These are phyloP conservation scores for Ceratonia siliqua DNA, from an alignment of 306 rosid species.

Conservation along the genomic window DNA sequence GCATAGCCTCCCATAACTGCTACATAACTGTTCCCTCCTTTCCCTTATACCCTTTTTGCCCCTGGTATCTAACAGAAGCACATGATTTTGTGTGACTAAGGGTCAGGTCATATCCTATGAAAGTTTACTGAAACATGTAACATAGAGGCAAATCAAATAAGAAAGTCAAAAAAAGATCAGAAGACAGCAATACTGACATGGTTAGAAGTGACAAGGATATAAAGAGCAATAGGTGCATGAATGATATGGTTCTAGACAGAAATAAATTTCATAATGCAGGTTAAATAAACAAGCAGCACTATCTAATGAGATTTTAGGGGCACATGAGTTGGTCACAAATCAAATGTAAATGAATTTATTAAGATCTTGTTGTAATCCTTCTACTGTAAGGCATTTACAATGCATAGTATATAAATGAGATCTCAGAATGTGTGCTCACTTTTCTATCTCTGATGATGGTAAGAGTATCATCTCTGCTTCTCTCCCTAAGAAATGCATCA, in stretches of 20 bases:
- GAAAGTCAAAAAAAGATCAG: neutral
- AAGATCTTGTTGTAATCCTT: neutral
- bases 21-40: too few species aligned
- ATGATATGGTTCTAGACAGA: neutral
- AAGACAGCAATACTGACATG: neutral
- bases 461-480: slow-evolving; percentile 55
- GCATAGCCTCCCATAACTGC: too few species aligned
- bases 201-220: neutral
- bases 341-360: neutral
- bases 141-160: neutral
- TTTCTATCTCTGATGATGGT: slow-evolving; percentile 57
- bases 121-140: slow-evolving; percentile 11
- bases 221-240: neutral
- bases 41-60: too few species aligned
- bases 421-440: slow-evolving; percentile 50
- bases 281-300: slow-evolving; percentile 17
- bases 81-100: neutral
- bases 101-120: neutral
- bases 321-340: neutral
- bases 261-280: neutral
- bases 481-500: slow-evolving; percentile 51
- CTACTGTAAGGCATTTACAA: neutral
- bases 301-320: neutral
- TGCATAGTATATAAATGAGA: slow-evolving; percentile 11
- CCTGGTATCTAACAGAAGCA: too few species aligned